phyloP scores from a whole-genome alignment of 2,329 filamentous ascomycete genomes.

The Setomelanomma holmii region DNA sequence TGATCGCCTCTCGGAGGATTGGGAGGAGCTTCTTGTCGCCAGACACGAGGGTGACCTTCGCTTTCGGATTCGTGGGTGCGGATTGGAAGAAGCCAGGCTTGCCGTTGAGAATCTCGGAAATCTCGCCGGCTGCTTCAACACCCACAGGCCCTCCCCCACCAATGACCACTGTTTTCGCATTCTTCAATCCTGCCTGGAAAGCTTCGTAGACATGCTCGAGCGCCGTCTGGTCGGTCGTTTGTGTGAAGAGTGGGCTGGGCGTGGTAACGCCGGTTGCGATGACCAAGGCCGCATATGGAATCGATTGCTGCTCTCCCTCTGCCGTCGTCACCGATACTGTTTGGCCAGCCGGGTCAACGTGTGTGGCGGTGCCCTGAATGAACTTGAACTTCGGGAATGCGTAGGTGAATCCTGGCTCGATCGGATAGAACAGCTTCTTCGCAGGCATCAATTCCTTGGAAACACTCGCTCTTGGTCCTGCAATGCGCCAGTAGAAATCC shows the following conservation, averaged over 20 bases:
- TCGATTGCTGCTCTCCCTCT: slow-evolving; percentile 36
- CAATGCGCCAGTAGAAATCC: slow-evolving; percentile 63
- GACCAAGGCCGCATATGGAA: slow-evolving; percentile 62
- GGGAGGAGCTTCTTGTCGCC: slow-evolving; percentile 54
- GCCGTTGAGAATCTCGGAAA: slow-evolving; percentile 54
- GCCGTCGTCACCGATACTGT: slow-evolving; percentile 51
- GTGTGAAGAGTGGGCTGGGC: slow-evolving; percentile 55
- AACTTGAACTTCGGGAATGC: slow-evolving; percentile 57
- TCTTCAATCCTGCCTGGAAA: slow-evolving; percentile 46
- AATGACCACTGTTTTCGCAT: slow-evolving; percentile 55
- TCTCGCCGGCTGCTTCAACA: slow-evolving; percentile 59
- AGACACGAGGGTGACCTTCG: slow-evolving; percentile 55
- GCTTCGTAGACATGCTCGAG: slow-evolving; percentile 43
- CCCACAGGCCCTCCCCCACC: slow-evolving; percentile 59
- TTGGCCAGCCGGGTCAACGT: slow-evolving; percentile 55
- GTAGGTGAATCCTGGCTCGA: slow-evolving; percentile 62
- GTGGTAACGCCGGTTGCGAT: slow-evolving; percentile 63
- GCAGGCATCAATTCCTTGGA: slow-evolving; percentile 58
- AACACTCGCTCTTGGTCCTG: slow-evolving; percentile 61
- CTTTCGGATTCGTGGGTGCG: slow-evolving; percentile 49
- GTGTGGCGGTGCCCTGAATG: slow-evolving; percentile 59
- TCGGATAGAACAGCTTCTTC: slow-evolving; percentile 60
- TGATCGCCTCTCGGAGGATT: slow-evolving; percentile 51
- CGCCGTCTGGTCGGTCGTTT: slow-evolving; percentile 40
- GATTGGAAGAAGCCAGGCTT: slow-evolving; percentile 45